Evolutionary conservation across 768 basidiomycete species (phyloP).

Genomic region (Mrakia gelida): DNA sequence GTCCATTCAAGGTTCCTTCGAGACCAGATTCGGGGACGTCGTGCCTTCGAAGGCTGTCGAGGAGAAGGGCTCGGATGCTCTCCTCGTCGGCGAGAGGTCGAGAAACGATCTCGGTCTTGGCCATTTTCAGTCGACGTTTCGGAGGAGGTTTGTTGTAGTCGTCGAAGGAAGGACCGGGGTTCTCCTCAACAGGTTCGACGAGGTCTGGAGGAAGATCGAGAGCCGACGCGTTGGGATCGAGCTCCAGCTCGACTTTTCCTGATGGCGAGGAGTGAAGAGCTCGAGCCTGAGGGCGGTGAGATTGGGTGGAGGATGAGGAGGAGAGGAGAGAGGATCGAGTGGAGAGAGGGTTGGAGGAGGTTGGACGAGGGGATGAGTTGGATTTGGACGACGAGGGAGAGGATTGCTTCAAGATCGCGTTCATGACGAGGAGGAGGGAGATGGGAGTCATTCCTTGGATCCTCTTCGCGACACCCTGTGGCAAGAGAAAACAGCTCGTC

Average conservation of each 20-base stretch:
- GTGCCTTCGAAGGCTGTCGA: not conserved
- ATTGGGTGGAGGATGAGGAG: not conserved
- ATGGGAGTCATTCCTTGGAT: constrained; percentile 90
- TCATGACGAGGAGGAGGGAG: constrained; percentile 25
- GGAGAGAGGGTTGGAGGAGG: not conserved
- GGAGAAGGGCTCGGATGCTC: constrained; percentile 10
- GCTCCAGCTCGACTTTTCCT: not conserved
- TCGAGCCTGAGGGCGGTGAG: not conserved
- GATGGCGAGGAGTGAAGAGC: not conserved
- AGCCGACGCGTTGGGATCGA: not conserved
- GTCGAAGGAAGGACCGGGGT: not conserved
- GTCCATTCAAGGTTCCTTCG: not conserved
- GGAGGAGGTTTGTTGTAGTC: not conserved
- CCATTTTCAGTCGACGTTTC: not conserved
- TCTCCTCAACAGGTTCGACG: not conserved
- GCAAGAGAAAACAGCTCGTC: not conserved
- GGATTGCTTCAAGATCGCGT: constrained; percentile 1
- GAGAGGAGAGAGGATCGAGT: not conserved
- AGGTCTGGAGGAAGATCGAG: constrained; percentile 5
- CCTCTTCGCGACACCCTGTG: constrained; percentile 80
- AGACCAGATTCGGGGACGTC: not conserved
- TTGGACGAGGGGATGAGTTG: not conserved
- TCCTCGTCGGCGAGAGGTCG: constrained; percentile 7
- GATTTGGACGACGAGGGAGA: not conserved
- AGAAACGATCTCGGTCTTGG: not conserved